A percentile compares a stretch with the other conserved stretches of the same genome.
Conservation (phyloP, 257 asterid species). For the Solanum corneliomulleri region DNA sequence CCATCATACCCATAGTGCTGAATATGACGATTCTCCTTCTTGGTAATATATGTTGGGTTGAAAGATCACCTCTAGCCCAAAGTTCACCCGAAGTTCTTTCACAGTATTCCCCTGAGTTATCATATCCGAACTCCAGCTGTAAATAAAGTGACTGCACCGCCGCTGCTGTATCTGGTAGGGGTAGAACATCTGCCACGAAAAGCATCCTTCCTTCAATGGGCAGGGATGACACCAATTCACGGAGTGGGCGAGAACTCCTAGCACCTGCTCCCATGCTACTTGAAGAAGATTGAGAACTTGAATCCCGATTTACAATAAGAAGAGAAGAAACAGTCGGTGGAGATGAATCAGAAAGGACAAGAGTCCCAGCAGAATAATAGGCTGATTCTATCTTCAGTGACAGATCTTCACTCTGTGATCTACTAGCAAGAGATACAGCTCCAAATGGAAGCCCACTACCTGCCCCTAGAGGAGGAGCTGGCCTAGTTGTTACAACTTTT, state of each 20-base stretch:
- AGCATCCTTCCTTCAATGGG: conserved; percentile 96
- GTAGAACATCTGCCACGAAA: conserved; percentile 79
- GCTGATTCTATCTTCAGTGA: conserved; percentile 87
- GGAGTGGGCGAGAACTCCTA: conserved; percentile 76
- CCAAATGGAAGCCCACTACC: conserved; percentile 80
- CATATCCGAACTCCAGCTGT: conserved; percentile 56
- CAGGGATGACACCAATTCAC: conserved; percentile 72
- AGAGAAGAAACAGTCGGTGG: conserved; percentile 78
- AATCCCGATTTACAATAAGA: conserved; percentile 70
- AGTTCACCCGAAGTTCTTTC: conserved; percentile 62
- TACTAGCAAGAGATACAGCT: conserved; percentile 64
- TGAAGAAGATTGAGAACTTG: conserved; percentile 55
- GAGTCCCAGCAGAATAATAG: conserved; percentile 69
- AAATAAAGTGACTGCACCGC: conserved; percentile 75
- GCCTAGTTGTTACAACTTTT: conserved; percentile 91
- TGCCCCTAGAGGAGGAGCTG: conserved; percentile 89
- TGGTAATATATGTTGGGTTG: conserved; percentile 83
- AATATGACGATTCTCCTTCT: conserved; percentile 75
- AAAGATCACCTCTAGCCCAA: conserved; percentile 93
- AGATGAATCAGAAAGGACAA: conserved; percentile 86
- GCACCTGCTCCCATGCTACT: conserved; percentile 53
- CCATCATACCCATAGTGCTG: conserved; percentile 99
- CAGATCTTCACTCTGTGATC: conserved; percentile 78
- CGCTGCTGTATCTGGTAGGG: conserved; percentile 69
- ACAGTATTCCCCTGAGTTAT: conserved; percentile 52